phyloP scores from a whole-genome alignment of 2,329 filamentous ascomycete genomes.

The Aurifilum marmelostoma region DNA sequence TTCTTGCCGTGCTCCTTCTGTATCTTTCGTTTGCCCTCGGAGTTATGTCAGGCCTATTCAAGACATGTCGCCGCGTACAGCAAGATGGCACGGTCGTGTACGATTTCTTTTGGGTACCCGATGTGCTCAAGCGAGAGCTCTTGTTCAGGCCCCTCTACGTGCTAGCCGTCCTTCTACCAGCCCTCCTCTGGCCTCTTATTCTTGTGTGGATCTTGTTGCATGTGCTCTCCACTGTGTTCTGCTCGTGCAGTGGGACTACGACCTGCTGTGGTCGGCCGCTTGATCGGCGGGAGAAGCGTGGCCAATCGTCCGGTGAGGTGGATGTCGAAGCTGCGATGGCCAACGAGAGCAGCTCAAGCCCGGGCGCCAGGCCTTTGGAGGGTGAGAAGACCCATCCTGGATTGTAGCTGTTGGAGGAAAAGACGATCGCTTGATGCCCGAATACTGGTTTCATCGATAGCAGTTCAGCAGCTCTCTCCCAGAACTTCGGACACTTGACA shows the following conservation, averaged over 20 bases:
- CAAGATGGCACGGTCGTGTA: neutral
- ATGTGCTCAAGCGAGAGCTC: constrained; percentile 1
- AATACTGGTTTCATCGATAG: too few species aligned
- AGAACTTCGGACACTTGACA: too few species aligned
- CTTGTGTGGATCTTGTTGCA: neutral
- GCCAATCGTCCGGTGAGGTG: neutral
- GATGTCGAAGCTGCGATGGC: neutral
- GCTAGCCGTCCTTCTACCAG: neutral
- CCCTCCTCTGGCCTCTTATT: neutral
- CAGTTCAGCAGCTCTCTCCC: too few species aligned
- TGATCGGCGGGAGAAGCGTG: neutral
- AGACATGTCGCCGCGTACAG: neutral
- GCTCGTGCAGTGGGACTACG: neutral
- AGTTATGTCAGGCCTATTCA: neutral
- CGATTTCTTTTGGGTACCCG: neutral
- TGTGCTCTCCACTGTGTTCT: neutral
- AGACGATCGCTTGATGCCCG: too few species aligned
- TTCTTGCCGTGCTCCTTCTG: neutral
- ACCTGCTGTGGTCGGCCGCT: neutral
- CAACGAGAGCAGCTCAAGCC: neutral
- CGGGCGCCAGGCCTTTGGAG: neutral
- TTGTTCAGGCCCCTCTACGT: neutral
- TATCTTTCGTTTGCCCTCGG: neutral
- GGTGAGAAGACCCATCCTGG: neutral
- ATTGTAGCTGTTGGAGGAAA: neutral